A percentile compares a stretch with the other conserved stretches of the same genome.
phyloP scores from a whole-genome alignment of 1,284 basidiomycete genomes.

The Ustilago xerochloae region DNA sequence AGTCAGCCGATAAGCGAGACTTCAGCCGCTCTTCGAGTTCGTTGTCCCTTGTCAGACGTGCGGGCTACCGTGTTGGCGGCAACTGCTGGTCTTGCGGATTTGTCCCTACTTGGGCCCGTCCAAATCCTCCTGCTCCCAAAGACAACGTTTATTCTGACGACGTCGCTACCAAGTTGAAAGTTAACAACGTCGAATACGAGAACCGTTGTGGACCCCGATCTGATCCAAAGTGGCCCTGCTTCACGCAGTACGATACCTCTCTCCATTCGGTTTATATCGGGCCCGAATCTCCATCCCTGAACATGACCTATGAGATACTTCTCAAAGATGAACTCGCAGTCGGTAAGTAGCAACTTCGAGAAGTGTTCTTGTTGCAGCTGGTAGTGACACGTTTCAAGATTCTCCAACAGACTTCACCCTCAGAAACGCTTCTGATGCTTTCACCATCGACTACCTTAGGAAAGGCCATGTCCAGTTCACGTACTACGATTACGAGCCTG shows the following conservation, averaged over 20 bases:
- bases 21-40: no score
- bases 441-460: not conserved
- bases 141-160: no score
- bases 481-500: slow-evolving; percentile 12
- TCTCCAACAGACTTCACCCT: slow-evolving; percentile 9
- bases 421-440: not conserved
- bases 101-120: no score
- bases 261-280: not conserved
- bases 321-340: not conserved
- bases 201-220: not conserved
- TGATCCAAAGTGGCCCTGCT: slow-evolving; percentile 12
- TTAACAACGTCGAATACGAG: not conserved
- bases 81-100: no score
- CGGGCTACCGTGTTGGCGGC: no score
- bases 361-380: no score
- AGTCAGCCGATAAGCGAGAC: no score
- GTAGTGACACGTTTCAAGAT: no score
- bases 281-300: not conserved
- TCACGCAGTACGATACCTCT: not conserved
- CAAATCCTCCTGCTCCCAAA: no score
- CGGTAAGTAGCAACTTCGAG: not conserved
- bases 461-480: not conserved
- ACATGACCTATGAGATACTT: slow-evolving; percentile 1
- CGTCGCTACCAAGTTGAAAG: not conserved
- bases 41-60: no score